Evolutionary conservation across 768 basidiomycete species (phyloP), one percentile per base, ranked within the genome.

Genomic region (Asterophora parasitica): DNA sequence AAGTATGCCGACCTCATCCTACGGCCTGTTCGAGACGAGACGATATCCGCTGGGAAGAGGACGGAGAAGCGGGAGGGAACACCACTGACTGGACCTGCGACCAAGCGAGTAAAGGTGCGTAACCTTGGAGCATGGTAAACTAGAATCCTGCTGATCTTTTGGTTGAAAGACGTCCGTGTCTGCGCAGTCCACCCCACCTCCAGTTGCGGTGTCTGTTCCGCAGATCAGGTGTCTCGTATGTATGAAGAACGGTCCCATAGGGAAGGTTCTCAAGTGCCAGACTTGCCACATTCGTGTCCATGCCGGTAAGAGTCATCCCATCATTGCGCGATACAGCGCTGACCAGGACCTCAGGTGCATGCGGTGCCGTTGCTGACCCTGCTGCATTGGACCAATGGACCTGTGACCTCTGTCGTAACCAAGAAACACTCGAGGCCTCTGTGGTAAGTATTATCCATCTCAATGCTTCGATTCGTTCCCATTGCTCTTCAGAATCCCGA

Each of bases 1-100:
- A 96, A 94, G 66, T 96, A 96, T 62, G 92, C 90, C 0, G 92
- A 94, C 56, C 71, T 93, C 41, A 89, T 84, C 56, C 82, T 87
- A 19, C 74, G 87, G 34, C 82, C 83, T 7, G 49, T 82, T 15
- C 77, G 87, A 23, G 88, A 91, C 48, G 87, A 88, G 38, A 70
- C 77, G 0, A 58, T 77, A 1, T 69, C 77, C 0, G 60, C 70
- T 1, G 65, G 69, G 23, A 88, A 88, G 53, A 77, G 76, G 36
- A 60, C 56, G 13, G 71, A 79, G 40, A 92, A 92, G 65, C 75
- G 87, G 32, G 73, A 82, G 48, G 88, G 83, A 62, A 70, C 76
- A 0, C 75, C 75, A 19, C 63, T 76, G 13, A 65, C 70, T 31
- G 74, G 68, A 23, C 72, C 75, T 39, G 65, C 71, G 27, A 50